Base-by-base conservation (phyloP, 306 rosid species). In the Nissolia schottii region DNA sequence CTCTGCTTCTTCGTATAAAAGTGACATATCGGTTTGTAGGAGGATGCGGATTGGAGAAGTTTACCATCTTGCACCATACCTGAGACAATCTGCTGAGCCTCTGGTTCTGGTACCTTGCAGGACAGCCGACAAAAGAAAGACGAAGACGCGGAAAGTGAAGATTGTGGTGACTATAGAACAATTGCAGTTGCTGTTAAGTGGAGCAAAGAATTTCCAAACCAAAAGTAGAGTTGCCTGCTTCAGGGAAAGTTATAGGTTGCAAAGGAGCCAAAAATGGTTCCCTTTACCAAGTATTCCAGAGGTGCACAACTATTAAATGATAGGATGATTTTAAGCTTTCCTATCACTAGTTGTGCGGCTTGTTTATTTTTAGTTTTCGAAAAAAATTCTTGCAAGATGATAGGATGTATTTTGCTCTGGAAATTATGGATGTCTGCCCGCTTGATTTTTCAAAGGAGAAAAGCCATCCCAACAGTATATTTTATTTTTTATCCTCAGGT, bases 91-190 rank as follows among this genome's bases (percentile, higher is more conserved):
- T n/a, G 57, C 37, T 53, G 28, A 41, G 28, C 62, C 73, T 29
- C n/a, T 51, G 15, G 75, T 73, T 29, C n/a, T 51, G 15, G 75
- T 73, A 49, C 58, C 73, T 29, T 35, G 25, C 2, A 61, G 68
- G 37, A 56, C 53, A 64, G 55, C 16, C 4, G 6, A 53, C 71
- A 62, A 49, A 5, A 45, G 60, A 75, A 73, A 75, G 16, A 5
- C 27, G 20, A 38, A 73, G 35, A 20, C 45, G 16, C 71, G 59
- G 67, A 74, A 53, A 80, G 81, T 83, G 61, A 85, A 64, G 79
- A 66, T 88, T 53, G 79, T 77, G 74, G 54, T 85, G 65, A 83
- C 82, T n/a, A 76, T 48, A 71, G 80, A 70, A 31, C 82, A 83
- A 53, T 57, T 76, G 72, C 78, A 76, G 53, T 28, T 73, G 73